phyloP scores from a whole-genome alignment of 1,284 basidiomycete species.

The Ustilago curta region DNA sequence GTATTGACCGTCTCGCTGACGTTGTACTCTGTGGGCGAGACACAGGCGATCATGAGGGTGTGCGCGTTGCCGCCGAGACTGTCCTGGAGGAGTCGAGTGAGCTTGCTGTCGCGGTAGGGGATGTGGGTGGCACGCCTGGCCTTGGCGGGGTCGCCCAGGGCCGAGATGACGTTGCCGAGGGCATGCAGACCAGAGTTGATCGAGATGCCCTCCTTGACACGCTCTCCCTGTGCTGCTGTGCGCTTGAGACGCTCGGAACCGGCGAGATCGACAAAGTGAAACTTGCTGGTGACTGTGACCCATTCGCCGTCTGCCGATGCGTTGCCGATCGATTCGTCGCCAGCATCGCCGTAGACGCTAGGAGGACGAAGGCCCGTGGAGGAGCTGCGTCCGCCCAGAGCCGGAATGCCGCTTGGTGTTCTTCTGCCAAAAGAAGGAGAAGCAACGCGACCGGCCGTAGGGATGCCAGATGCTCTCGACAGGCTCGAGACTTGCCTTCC shows the following conservation, averaged over 20 bases:
- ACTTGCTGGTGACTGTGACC: slow-evolving; percentile 91
- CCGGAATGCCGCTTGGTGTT: slow-evolving; percentile 46
- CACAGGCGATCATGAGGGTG: slow-evolving; percentile 98
- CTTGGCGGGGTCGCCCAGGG: slow-evolving; percentile 89
- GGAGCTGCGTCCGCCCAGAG: slow-evolving; percentile 34
- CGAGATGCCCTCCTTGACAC: slow-evolving; percentile 88
- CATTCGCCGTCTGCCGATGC: slow-evolving; percentile 68
- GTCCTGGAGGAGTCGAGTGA: slow-evolving; percentile 91
- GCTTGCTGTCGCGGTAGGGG: slow-evolving; percentile 96
- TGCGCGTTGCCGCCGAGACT: slow-evolving; percentile 98
- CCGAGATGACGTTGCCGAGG: slow-evolving; percentile 97
- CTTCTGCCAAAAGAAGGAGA: slow-evolving; percentile 43
- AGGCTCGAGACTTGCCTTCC: slow-evolving; percentile 31
- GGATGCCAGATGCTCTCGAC: slow-evolving; percentile 43
- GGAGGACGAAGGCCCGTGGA: slow-evolving; percentile 43
- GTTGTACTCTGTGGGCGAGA: slow-evolving; percentile 95
- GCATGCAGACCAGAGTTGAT: slow-evolving; percentile 95
- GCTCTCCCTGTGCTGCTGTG: slow-evolving; percentile 80
- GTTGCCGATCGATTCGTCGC: slow-evolving; percentile 25
- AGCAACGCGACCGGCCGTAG: slow-evolving; percentile 40
- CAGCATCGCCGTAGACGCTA: slow-evolving; percentile 29
- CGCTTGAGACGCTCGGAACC: slow-evolving; percentile 83
- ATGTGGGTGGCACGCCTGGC: slow-evolving; percentile 76
- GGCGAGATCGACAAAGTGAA: slow-evolving; percentile 97
- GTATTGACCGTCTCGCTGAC: slow-evolving; percentile 94